A percentile compares a stretch with the other conserved stretches of the same genome.
These are phyloP conservation scores for Fusarium anguioides DNA, from an alignment of 2,329 filamentous ascomycete species.

Conservation along the genomic window DNA sequence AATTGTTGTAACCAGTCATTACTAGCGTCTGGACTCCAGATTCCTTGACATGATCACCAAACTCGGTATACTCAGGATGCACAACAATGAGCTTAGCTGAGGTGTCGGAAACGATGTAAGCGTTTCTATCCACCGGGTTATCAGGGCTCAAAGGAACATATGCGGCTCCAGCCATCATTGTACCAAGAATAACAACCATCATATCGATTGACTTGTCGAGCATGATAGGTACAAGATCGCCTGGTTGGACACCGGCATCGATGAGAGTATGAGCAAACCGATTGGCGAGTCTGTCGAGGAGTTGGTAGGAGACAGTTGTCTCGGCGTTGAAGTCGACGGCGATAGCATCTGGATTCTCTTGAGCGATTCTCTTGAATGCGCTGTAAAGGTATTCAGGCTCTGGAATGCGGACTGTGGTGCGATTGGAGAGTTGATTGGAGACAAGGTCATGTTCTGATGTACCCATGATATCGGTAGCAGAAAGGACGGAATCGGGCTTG, in stretches of 20 bases:
- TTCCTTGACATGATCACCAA: slow-evolving; percentile 3
- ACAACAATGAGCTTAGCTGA: slow-evolving; percentile 21
- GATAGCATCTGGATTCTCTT: neutral
- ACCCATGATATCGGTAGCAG: neutral
- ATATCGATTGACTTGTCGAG: slow-evolving; percentile 31
- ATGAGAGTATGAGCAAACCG: slow-evolving; percentile 2
- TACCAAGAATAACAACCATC: slow-evolving; percentile 32
- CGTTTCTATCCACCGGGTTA: slow-evolving; percentile 33
- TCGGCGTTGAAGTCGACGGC: slow-evolving; percentile 16
- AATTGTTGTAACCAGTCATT: neutral
- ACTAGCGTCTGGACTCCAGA: neutral
- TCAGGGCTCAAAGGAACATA: slow-evolving; percentile 40
- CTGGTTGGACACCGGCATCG: neutral
- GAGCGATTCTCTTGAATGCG: slow-evolving; percentile 4
- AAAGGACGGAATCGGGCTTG: neutral
- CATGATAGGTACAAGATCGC: slow-evolving; percentile 17
- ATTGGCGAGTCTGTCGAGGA: neutral
- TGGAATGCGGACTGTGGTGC: neutral
- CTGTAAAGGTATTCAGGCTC: neutral
- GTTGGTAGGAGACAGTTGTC: neutral
- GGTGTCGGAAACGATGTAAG: slow-evolving; percentile 32
- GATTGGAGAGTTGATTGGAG: slow-evolving; percentile 3
- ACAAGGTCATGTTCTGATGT: neutral
- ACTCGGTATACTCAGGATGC: neutral
- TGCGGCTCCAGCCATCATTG: slow-evolving; percentile 33